Percentiles rank a stretch among this genome's conserved stretches.
Conservation (phyloP, 768 basidiomycete genomes). For the Xerocomellus intermedius region DNA sequence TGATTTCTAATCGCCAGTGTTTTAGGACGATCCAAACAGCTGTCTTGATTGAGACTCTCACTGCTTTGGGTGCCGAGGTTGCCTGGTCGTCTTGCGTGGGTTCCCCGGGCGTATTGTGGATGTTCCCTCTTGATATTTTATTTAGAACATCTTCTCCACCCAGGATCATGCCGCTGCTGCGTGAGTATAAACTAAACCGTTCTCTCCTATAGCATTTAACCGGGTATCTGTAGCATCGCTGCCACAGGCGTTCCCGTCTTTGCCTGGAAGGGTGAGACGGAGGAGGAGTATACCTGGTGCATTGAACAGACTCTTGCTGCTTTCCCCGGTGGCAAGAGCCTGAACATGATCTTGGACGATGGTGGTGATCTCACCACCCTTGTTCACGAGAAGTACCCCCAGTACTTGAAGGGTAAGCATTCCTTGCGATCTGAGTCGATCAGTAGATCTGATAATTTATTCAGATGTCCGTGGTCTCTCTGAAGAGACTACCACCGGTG, state of each 20-base stretch:
- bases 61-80: constrained; percentile 93
- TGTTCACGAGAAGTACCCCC: constrained; percentile 95
- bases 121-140: background rate
- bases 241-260: constrained; percentile 98
- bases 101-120: constrained; percentile 10
- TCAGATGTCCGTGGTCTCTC: constrained; percentile 89
- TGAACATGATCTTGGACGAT: constrained; percentile 99
- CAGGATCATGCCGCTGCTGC: constrained; percentile 99
- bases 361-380: constrained; percentile 95
- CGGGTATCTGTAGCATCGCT: constrained; percentile 62
- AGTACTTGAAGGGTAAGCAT: constrained; percentile 67
- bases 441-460: background rate
- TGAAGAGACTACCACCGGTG: constrained; percentile 99
- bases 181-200: constrained; percentile 43
- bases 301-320: constrained; percentile 91
- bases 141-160: constrained; percentile 97
- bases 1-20: constrained; percentile 2
- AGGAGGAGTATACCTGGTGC: constrained; percentile 98
- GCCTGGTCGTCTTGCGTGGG: constrained; percentile 97
- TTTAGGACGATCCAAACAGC: constrained; percentile 97
- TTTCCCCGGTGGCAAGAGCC: constrained; percentile 78
- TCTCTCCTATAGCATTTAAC: background rate
- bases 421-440: background rate
- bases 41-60: constrained; percentile 97
- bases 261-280: constrained; percentile 99